phyloP scores from a whole-genome alignment of 352 stramenopile species.

The Pythium monospermum region DNA sequence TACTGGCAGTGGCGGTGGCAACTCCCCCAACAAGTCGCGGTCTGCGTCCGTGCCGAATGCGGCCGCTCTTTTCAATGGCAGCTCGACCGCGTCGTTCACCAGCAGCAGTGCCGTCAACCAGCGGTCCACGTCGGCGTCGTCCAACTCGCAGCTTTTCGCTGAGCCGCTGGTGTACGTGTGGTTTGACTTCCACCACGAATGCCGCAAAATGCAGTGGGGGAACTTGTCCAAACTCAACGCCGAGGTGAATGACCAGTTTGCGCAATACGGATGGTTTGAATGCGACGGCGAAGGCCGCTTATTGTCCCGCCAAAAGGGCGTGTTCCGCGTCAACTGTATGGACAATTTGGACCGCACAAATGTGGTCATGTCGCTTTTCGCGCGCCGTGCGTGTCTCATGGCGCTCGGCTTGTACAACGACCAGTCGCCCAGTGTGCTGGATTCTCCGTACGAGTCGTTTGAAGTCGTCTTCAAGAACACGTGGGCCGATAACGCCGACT shows the following conservation, averaged over 20 bases:
- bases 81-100: neutral
- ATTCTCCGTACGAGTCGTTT: slow-evolving; percentile 55
- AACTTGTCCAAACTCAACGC: slow-evolving; percentile 88
- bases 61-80: slow-evolving; percentile 1
- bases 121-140: slow-evolving; percentile 3
- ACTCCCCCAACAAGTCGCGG: slow-evolving; percentile 32
- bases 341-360: slow-evolving; percentile 97
- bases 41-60: slow-evolving; percentile 17
- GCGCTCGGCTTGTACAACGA: slow-evolving; percentile 50
- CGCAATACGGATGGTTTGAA: slow-evolving; percentile 69
- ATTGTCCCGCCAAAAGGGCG: slow-evolving; percentile 77
- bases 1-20: slow-evolving; percentile 12
- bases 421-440: slow-evolving; percentile 29
- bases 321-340: slow-evolving; percentile 98
- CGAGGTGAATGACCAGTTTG: slow-evolving; percentile 61
- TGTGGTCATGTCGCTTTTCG: slow-evolving; percentile 95
- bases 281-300: slow-evolving; percentile 49
- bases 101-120: neutral
- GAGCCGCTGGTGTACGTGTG: slow-evolving; percentile 86
- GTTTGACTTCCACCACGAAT: slow-evolving; percentile 98
- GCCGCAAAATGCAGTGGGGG: slow-evolving; percentile 90
- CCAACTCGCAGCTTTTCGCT: slow-evolving; percentile 37
- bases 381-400: slow-evolving; percentile 73
- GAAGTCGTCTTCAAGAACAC: slow-evolving; percentile 81
- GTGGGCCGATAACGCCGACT: slow-evolving; percentile 96